These are phyloP conservation scores for Beta macrorhiza DNA, from an alignment of 179 eudicot species.

Conservation along the genomic window DNA sequence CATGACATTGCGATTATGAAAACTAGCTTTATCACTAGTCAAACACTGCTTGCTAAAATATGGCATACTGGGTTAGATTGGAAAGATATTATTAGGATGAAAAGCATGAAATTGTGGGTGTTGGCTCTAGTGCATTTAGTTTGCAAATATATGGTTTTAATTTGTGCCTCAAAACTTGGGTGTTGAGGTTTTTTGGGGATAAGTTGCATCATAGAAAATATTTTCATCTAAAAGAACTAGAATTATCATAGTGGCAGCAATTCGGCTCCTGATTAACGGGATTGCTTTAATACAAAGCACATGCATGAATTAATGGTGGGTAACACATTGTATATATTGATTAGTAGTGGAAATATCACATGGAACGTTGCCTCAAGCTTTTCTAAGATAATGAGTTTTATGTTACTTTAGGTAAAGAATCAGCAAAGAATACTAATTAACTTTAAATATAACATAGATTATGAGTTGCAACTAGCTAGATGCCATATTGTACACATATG, in stretches of 20 bases:
- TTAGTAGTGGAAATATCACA: constrained; percentile 14
- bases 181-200: background rate
- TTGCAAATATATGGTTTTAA: background rate
- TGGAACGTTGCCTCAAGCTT: constrained; percentile 12
- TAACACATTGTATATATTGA: background rate
- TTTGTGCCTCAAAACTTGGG: background rate
- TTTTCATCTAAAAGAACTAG: background rate
- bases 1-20: no score
- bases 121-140: no score
- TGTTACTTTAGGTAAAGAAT: constrained; percentile 20
- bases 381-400: background rate
- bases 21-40: no score
- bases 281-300: constrained; percentile 9
- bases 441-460: constrained; percentile 13
- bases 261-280: constrained; percentile 20
- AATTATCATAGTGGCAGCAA: constrained; percentile 8
- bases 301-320: background rate
- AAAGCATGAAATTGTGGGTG: background rate
- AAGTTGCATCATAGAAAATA: background rate
- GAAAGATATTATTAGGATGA: background rate
- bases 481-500: constrained; percentile 4
- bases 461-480: constrained; percentile 19
- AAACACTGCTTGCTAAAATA: no score
- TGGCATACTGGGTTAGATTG: no score
- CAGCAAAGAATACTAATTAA: background rate